Evolutionary conservation across 164 flowering plant species (phyloP).

Genomic region (Santalum album): DNA sequence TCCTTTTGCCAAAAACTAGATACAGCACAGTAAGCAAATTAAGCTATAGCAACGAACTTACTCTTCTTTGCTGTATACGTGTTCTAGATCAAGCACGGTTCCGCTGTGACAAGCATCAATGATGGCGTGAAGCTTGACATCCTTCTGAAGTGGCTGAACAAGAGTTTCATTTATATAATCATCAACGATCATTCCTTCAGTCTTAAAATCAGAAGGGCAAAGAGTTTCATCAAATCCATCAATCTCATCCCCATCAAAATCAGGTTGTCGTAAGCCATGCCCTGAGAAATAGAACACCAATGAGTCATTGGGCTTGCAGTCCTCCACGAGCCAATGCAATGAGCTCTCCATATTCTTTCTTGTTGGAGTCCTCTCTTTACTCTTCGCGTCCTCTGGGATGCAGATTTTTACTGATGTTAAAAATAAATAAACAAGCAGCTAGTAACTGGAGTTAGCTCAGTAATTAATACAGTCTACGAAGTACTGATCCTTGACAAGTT

Average conservation of each 20-base stretch:
- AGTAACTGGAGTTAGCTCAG: no score
- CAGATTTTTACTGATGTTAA: neutral
- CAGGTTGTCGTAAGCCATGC: slow-evolving; percentile 39
- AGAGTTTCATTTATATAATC: slow-evolving; percentile 32
- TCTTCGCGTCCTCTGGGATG: slow-evolving; percentile 30
- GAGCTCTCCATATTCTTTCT: slow-evolving; percentile 32
- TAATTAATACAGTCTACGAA: no score
- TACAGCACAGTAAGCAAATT: no score
- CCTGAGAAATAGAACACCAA: slow-evolving; percentile 55
- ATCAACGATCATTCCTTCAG: slow-evolving; percentile 44
- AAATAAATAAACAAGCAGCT: no score
- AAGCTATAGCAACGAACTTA: no score
- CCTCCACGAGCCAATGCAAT: slow-evolving; percentile 42
- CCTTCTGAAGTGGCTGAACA: slow-evolving; percentile 35
- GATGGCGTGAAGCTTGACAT: slow-evolving; percentile 54
- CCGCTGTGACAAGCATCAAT: slow-evolving; percentile 62
- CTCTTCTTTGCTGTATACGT: slow-evolving; percentile 21
- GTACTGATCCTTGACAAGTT: no score
- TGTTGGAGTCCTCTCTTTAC: slow-evolving; percentile 20
- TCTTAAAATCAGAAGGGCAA: slow-evolving; percentile 37
- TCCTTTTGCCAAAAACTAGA: no score
- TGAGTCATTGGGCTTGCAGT: slow-evolving; percentile 35
- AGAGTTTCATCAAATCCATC: slow-evolving; percentile 51
- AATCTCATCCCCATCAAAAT: slow-evolving; percentile 26
- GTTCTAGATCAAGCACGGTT: slow-evolving; percentile 39